Base-by-base conservation (phyloP, 768 basidiomycete genomes). In the Russula ochroleuca region DNA sequence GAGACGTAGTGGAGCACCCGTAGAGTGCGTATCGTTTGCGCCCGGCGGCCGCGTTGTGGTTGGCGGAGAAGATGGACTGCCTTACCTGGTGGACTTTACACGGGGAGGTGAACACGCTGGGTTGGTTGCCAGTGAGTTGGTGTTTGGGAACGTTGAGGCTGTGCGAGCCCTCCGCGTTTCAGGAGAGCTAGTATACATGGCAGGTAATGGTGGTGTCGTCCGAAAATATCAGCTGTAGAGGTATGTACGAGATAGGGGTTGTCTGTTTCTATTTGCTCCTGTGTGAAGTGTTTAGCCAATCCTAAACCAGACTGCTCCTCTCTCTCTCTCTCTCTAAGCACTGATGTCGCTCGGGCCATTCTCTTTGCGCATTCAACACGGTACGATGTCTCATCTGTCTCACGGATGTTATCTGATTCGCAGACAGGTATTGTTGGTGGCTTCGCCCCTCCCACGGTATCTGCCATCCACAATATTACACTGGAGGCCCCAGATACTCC, bases 391-490 rank as follows among this genome's bases (percentile, higher is more conserved):
- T 25, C 40, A 13, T 28, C 35, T 13, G 13, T 28, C 33, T 50
- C 21, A 33, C 19, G 45, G 33, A 56, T 56, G 17, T 3, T 61
- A 54, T 35, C 55, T 64, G 38, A 63, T 45, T 14, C 38, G 15
- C 17, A 38, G 50, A 11, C 37, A 92, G 90, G 90, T 63, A 92
- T 91, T 71, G 73, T 76, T 14, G 90, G 90, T 35, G 90, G 90
- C 47, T 88, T 92, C 70, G 83, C 83, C 14, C 86, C 88, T 0
- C 85, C 90, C 4, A 85, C 77, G 8, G 85, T 87, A 3, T 74
- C 74, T 31, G 83, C 81, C 15, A 74, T 86, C 69, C 77, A 83
- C 70, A 78, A 77, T 28, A 69, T 92, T 67, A 80, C 82, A 23
- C 70, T 70, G n/a, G 76, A 79, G 51, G 51, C 77, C 2, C 59